Base-by-base conservation (phyloP, 257 asterid species). In the Solanum etuberosum region DNA sequence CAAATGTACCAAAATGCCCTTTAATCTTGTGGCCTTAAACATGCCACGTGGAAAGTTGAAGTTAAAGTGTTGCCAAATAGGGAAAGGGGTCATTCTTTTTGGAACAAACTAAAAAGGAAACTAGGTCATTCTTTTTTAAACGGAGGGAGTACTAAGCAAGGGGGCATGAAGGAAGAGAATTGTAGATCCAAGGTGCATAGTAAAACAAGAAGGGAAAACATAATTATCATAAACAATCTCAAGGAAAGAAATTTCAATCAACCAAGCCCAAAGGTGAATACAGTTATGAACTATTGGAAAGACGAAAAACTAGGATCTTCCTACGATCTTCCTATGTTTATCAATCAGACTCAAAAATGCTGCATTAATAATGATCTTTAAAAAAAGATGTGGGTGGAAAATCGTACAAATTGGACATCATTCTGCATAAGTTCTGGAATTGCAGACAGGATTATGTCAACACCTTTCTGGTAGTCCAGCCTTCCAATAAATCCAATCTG, bases 401-500 rank as follows among this genome's bases (percentile, higher is more conserved):
- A 3, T 43, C 96, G 89, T 91, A 96, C 99, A 82, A 97, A 88
- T 88, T 97, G 99, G 88, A 97, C 94, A 88, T 96, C 99, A 7
- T 96, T 98, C 61, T 89, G 92, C 98, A 96, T n/a, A 15, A 97
- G 97, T 88, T 97, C 98, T 27, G 99, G 99, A 51, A 90, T 84
- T 61, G 97, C 95, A 25, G 98, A 92, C 81, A 97, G 98, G 88
- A 96, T 92, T 81, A 97, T 91, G 92, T 97, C 99, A 12, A 97
- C 93, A 29, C 99, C 99, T 92, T 97, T 97, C 92, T 97, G 99
- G 91, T 65, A 97, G 90, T 97, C 99, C 48, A 97, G 92, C 89
- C 99, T 93, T 89, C 99, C 99, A 37, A 97, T 93, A 92, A 97
- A 97, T 68, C 99, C 99, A 89, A 97, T 95, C 99, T 97, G 92